Evolutionary conservation across 2,329 filamentous ascomycete genomes (phyloP).

Genomic region (Penicillium frequentans): DNA sequence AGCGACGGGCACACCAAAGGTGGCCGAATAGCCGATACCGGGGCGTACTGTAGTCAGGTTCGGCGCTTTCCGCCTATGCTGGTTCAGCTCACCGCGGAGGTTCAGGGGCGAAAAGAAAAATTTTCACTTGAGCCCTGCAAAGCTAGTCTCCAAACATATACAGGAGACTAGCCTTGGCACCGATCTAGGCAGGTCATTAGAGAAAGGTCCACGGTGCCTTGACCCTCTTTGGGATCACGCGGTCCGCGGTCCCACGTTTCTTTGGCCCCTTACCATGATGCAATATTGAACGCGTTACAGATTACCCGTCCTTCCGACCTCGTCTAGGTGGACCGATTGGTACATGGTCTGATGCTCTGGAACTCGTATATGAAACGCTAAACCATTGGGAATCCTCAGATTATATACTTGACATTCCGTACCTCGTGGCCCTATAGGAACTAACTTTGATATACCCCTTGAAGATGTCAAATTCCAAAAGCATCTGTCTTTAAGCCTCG

Average conservation of each 20-base stretch:
- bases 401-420: background rate
- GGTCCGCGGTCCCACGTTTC: background rate
- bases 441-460: background rate
- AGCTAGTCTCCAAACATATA: background rate
- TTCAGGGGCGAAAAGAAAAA: conserved; percentile 9
- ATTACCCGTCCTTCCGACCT: background rate
- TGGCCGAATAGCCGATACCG: conserved; percentile 19
- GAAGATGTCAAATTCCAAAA: background rate
- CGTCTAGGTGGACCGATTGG: background rate
- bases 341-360: background rate
- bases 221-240: background rate
- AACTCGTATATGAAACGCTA: background rate
- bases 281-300: conserved; percentile 2
- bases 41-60: background rate
- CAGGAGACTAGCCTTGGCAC: background rate
- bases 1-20: background rate
- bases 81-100: conserved; percentile 18
- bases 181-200: background rate
- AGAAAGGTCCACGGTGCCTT: background rate
- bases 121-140: background rate
- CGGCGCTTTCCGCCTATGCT: conserved; percentile 12
- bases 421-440: background rate
- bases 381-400: conserved; percentile 1
- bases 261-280: conserved; percentile 4
- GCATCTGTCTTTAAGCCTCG: background rate